Evolutionary conservation across 345 rosid species (phyloP), one percentile per base, ranked within the genome.

Genomic region (Sapria himalayana): DNA sequence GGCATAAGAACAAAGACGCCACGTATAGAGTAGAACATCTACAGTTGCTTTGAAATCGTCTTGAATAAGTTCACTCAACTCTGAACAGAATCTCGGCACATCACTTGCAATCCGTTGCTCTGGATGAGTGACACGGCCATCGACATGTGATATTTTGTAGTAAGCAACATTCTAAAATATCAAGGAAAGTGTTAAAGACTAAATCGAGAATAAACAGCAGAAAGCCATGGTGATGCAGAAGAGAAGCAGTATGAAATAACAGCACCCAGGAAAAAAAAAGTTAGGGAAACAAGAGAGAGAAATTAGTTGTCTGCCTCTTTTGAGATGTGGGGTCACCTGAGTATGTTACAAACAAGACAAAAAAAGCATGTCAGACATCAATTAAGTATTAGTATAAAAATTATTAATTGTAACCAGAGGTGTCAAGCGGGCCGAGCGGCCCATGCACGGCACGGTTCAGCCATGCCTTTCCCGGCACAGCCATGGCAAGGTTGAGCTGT

Each of bases 21-120:
- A 91, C 22, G 95, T 75, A 55, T 91, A 91, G 36, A 91, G 72
- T 25, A 91, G 54, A 32, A 82, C 75, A 58, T 84, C 99, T 11
- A 79, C 68, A 46, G 84, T 77, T 17, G 99, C 99, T 19, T 77
- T 57, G 70, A 84, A 56, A 65, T 91, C 95, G 48, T 91, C 99
- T 46, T 58, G 86, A 47, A 91, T 71, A 52, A 91, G 77, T 52
- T 84, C 93, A 36, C 99, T 84, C 58, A 91, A 70, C 73, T 91
- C 99, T 15, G 85, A 77, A 54, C 93, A 84, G 63, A 91, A 79
- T 63, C 65, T 74, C 12, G 99, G 99, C 9, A 91, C 69, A 56
- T 91, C 99, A 56, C 95, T 82, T 43, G 95, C 99, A 58, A 91
- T 84, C 37, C 71, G 59, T 70, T 91, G 99, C 57, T 82, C 95